Conservation (phyloP, 768 basidiomycete species). For the Tephrocybe sp. region DNA sequence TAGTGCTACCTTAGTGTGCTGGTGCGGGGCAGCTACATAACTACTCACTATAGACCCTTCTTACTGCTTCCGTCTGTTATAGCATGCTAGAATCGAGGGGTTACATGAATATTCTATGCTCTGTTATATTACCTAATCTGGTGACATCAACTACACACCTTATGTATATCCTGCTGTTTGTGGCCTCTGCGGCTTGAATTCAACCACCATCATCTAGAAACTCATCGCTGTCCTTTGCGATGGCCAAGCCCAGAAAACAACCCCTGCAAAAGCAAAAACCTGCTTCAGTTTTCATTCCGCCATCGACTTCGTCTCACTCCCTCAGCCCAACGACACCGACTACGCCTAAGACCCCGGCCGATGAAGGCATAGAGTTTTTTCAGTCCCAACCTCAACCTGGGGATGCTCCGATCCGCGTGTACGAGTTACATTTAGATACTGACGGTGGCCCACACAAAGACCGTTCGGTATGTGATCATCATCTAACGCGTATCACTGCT, state of each 20-base stretch:
- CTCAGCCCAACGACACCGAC: slow-evolving; percentile 31
- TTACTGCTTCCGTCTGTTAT: slow-evolving; percentile 12
- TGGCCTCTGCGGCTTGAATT: slow-evolving; percentile 9
- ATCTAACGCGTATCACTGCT: background rate
- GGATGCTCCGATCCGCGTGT: slow-evolving; percentile 75
- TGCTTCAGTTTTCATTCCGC: slow-evolving; percentile 28
- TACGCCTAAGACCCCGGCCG: slow-evolving; percentile 88
- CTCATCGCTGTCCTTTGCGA: slow-evolving; percentile 9
- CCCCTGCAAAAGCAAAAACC: slow-evolving; percentile 26
- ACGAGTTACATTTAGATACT: slow-evolving; percentile 81
- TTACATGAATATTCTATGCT: slow-evolving; percentile 7
- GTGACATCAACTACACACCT: slow-evolving; percentile 18
- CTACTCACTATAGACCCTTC: slow-evolving; percentile 5
- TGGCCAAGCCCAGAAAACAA: slow-evolving; percentile 26
- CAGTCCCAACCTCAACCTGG: slow-evolving; percentile 49
- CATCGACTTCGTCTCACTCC: slow-evolving; percentile 23
- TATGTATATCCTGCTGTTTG: background rate
- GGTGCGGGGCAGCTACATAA: slow-evolving; percentile 12
- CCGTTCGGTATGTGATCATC: slow-evolving; percentile 60
- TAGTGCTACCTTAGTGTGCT: slow-evolving; percentile 3
- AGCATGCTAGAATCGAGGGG: slow-evolving; percentile 7
- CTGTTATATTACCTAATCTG: slow-evolving; percentile 16
- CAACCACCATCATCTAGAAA: slow-evolving; percentile 12
- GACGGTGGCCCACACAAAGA: slow-evolving; percentile 91
- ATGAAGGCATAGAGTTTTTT: slow-evolving; percentile 91